Evolutionary conservation across 2,329 filamentous ascomycete species (phyloP), one percentile per base, ranked within the genome.

Genomic region (Xylariaceae sp.): DNA sequence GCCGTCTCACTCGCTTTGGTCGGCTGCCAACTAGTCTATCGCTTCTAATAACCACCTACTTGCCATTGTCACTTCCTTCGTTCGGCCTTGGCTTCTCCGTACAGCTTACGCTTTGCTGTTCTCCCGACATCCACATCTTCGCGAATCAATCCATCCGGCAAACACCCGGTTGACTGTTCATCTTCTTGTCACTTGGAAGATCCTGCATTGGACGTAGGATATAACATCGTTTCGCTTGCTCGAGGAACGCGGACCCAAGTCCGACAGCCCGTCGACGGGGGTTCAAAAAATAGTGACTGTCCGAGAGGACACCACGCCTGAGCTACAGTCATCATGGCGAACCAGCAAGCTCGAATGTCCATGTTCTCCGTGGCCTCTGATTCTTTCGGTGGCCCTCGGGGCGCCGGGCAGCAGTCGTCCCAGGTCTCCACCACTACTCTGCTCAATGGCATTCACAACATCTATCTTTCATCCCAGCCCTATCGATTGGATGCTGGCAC

Each of bases 341-440:
- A 74, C 64, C 64, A 52, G 15, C 59, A 62, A 46, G 55, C 61
- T 47, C 73, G 78, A 59, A 78, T 80, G 74, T 85, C 82, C 52
- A 81, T 83, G 73, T 85, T 83, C 60, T 85, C 81, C 52, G 71
- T 81, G 59, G 73, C 71, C 53, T 83, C 80, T 52, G 79, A 85
- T 50, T 80, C 82, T 35, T 68, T 78, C 45, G 75, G 74, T 37
- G 73, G 74, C 32, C 66, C 69, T 49, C 74, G 78, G 53, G 73
- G 71, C 49, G 72, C 76, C 26, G 80, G 80, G 41, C 81, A 84
- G 56, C 79, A 88, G 57, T 76, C 86, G 9, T 71, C 83, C 34
- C 89, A 95, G 62, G 83, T 96, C 41, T 95, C 91, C 6, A 95
- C 91, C 2, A 95, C 90, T 2, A 95, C 89, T 1, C 78, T 97